These are phyloP conservation scores for Mycocentrospora acerina DNA, from an alignment of 2,329 filamentous ascomycete genomes.

Conservation along the genomic window DNA sequence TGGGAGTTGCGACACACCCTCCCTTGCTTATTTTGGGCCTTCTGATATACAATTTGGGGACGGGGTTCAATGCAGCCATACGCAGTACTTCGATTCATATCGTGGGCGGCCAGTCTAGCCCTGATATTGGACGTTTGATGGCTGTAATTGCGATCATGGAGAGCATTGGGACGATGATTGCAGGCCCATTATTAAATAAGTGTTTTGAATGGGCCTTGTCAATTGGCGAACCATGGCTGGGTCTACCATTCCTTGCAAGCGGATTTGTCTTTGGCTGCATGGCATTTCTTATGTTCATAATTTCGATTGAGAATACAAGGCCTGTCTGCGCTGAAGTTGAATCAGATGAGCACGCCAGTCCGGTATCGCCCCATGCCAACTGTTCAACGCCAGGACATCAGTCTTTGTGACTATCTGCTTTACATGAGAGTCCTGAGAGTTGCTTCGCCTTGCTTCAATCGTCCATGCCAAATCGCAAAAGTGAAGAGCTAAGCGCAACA, in stretches of 20 bases:
- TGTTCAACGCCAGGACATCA: no score
- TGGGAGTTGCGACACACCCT: conserved; percentile 50
- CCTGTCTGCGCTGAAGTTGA: no score
- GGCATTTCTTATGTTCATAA: conserved; percentile 30
- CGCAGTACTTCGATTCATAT: conserved; percentile 52
- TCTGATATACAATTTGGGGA: conserved; percentile 51
- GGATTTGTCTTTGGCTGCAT: conserved; percentile 26
- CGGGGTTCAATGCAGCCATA: conserved; percentile 50
- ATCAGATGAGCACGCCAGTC: no score
- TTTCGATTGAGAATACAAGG: no score
- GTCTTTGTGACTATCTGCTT: no score
- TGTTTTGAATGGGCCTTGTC: conserved; percentile 51
- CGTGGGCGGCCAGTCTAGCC: conserved; percentile 47
- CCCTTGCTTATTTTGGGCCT: conserved; percentile 47
- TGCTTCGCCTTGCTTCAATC: no score
- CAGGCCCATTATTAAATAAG: conserved; percentile 49
- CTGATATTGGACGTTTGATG: conserved; percentile 51
- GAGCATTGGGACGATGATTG: conserved; percentile 50
- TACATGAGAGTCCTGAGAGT: no score
- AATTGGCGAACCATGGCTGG: conserved; percentile 50
- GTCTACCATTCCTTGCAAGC: conserved; percentile 46
- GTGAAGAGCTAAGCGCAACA: no score
- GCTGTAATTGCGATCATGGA: conserved; percentile 53
- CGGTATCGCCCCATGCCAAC: no score
- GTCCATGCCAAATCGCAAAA: no score